Base-by-base conservation (phyloP, 805 yeast species). In the Hagleromyces aurorensis region DNA sequence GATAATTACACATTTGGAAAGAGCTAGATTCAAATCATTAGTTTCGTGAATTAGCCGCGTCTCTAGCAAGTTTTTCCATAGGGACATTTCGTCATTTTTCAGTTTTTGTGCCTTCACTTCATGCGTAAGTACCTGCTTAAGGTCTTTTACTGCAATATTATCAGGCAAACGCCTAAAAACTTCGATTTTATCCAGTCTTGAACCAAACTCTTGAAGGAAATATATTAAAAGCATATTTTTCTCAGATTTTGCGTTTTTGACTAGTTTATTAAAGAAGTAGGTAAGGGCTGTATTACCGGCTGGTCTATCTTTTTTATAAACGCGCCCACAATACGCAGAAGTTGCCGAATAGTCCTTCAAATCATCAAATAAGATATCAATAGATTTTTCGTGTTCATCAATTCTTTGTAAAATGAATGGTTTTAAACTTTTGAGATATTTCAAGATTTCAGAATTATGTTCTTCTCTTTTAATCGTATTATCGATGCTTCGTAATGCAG, bases 381-480 rank as follows among this genome's bases (percentile, higher is more conserved):
- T 57, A 0, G 84, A 77, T 28, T 72, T 67, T 7, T 66, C 64
- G 46, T 82, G 83, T 30, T 72, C 72, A 1, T 72, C 75, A 23
- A 80, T 46, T 35, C 72, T 67, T 25, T 67, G 67, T 31, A 79
- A 63, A 2, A 86, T 69, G 25, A 70, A 64, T 0, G 82, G 72
- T 22, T 71, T 66, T 18, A 50, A 30, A 13, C 27, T 23, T 21
- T 38, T 34, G 7, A 52, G 24, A 16, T 32, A 43, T n/a, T n/a
- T n/a, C n/a, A n/a, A n/a, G n/a, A n/a, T n/a, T n/a, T n/a, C n/a
- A n/a, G n/a, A n/a, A 4, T 31, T 28, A 9, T 21, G 19, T 16
- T 32, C 22, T 4, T 35, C 40, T 2, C 29, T 18, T 15, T 19
- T 9, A n/a, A 19, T 13, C 3, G 19, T 21, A 4, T 26, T 14